Conservation (phyloP, 169 alveolate species). For the Cryptosporidium andersoni region DNA sequence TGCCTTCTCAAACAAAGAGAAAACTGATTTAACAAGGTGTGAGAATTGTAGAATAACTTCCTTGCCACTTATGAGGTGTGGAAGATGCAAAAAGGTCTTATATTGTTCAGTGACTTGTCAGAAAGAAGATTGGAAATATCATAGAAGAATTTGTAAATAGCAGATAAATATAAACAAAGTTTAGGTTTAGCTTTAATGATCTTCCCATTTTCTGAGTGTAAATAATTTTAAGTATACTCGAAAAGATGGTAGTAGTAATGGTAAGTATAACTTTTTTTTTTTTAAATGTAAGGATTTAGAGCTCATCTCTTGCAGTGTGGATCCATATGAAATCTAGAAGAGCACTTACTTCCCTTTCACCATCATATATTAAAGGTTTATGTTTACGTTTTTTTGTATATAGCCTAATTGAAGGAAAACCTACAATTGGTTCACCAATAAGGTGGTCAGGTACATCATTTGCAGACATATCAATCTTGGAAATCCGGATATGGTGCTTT, state of each 20-base stretch:
- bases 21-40: conserved; percentile 54
- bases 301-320: conserved; percentile 67
- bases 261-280: too few relatives aligned
- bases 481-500: conserved; percentile 77
- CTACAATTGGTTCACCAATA: conserved; percentile 40
- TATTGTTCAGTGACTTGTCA: conserved; percentile 88
- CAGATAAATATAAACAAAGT: not conserved
- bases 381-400: conserved; percentile 45
- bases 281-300: not conserved
- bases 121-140: conserved; percentile 85
- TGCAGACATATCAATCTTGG: conserved; percentile 85
- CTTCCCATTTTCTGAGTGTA: not conserved
- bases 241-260: not conserved
- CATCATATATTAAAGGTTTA: conserved; percentile 58
- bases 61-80: conserved; percentile 78
- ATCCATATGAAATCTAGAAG: conserved; percentile 63
- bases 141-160: conserved; percentile 81
- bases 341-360: conserved; percentile 50
- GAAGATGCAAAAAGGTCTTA: conserved; percentile 84
- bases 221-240: not conserved
- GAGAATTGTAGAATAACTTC: conserved; percentile 79
- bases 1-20: conserved; percentile 32
- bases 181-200: not conserved
- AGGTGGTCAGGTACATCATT: conserved; percentile 75
- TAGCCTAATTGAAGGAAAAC: conserved; percentile 73